These are phyloP conservation scores for Aspergillus conjunctus DNA, from an alignment of 495 filamentous ascomycete genomes.

Conservation along the genomic window DNA sequence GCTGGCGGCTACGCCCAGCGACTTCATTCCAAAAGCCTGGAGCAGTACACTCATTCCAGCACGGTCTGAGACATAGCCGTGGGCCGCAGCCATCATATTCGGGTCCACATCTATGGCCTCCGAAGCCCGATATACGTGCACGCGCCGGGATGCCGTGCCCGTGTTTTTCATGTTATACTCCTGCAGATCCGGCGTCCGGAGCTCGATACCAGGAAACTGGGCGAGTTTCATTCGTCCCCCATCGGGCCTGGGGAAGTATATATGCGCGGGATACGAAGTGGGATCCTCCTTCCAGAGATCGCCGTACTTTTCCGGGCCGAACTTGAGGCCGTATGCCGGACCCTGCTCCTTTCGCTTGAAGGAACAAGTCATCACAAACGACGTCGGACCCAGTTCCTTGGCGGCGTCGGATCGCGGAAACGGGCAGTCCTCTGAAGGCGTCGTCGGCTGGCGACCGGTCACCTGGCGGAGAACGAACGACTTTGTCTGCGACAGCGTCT, in stretches of 20 bases:
- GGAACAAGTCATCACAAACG: constrained; percentile 12
- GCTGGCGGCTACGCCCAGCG: constrained; percentile 6
- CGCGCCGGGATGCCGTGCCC: not conserved
- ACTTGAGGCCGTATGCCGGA: not conserved
- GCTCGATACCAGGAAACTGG: constrained; percentile 5
- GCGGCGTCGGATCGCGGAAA: constrained; percentile 4
- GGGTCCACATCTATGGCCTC: not conserved
- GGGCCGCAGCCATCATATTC: constrained; percentile 3
- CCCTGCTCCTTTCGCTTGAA: constrained; percentile 9
- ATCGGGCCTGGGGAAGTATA: not conserved
- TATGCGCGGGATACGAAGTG: not conserved
- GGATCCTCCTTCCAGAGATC: not conserved
- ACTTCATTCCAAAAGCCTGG: constrained; percentile 4
- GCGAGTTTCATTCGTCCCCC: not conserved
- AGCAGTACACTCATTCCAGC: constrained; percentile 5
- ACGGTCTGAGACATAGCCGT: constrained; percentile 8
- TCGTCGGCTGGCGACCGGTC: constrained; percentile 11
- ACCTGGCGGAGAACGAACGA: constrained; percentile 11
- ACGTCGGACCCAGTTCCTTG: not conserved
- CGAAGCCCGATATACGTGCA: not conserved
- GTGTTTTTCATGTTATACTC: not conserved
- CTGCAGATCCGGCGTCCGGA: constrained; percentile 8
- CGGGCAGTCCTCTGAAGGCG: constrained; percentile 11
- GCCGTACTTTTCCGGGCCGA: constrained; percentile 12
- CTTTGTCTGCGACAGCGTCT: constrained; percentile 7